Conservation (phyloP, 495 filamentous ascomycete genomes). For the Elasticomyces elasticus region DNA sequence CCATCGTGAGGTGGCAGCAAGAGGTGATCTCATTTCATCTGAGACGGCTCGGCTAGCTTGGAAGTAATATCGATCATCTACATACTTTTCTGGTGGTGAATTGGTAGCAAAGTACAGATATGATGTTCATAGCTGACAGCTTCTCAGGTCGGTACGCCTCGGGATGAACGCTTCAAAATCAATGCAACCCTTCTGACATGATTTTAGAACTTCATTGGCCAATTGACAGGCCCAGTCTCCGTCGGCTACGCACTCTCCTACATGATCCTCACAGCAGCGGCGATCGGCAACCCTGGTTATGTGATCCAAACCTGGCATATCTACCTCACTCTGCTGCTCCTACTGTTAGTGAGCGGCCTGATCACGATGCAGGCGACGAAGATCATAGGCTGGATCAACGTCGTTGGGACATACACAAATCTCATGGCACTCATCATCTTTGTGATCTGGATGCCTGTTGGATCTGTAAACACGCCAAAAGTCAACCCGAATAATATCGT, state of each 20-base stretch:
- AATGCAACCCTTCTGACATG: background rate
- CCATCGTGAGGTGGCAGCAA: no score
- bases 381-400: constrained; percentile 12
- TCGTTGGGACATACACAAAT: constrained; percentile 6
- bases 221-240: constrained; percentile 7
- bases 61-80: no score
- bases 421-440: constrained; percentile 13
- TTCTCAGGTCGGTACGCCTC: background rate
- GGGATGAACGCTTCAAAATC: background rate
- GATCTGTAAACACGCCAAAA: constrained; percentile 7
- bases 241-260: constrained; percentile 13
- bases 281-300: constrained; percentile 9
- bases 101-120: no score
- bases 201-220: constrained; percentile 8
- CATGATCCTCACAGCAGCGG: constrained; percentile 11
- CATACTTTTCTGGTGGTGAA: no score
- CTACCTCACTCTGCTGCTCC: constrained; percentile 7
- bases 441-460: constrained; percentile 11
- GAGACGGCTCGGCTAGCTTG: no score
- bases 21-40: no score
- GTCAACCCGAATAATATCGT: constrained; percentile 1
- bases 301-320: constrained; percentile 12
- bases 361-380: constrained; percentile 16
- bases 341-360: constrained; percentile 7
- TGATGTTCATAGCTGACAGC: no score